A percentile compares a stretch with the other conserved stretches of the same genome.
These are phyloP conservation scores for Malassezia brasiliensis DNA, from an alignment of 1,284 basidiomycete genomes.

Conservation along the genomic window DNA sequence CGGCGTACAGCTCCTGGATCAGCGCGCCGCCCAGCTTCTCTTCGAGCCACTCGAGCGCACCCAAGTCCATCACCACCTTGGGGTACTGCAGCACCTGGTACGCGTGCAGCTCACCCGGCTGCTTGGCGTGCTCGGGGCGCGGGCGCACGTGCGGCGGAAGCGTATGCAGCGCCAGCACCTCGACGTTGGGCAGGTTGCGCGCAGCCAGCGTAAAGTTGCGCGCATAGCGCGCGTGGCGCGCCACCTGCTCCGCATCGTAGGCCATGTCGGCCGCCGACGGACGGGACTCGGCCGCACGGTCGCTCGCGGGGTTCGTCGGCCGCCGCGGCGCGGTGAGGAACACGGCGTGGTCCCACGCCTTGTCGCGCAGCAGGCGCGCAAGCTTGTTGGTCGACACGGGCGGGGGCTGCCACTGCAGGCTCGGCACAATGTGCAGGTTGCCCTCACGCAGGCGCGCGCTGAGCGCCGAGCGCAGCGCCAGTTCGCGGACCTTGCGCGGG, in stretches of 20 bases:
- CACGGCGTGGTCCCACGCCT: constrained; percentile 37
- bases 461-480: constrained; percentile 83
- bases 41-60: constrained; percentile 48
- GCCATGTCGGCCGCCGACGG: constrained; percentile 34
- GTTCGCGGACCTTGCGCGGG: constrained; percentile 75
- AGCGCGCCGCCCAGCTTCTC: constrained; percentile 44
- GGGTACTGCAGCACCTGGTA: constrained; percentile 41
- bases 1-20: constrained; percentile 26
- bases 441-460: constrained; percentile 69
- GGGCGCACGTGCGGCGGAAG: constrained; percentile 31
- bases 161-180: constrained; percentile 37
- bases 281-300: constrained; percentile 19
- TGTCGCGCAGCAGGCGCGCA: constrained; percentile 27
- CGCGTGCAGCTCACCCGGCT: constrained; percentile 45
- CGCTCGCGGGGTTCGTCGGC: constrained; percentile 17
- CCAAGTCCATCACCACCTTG: constrained; percentile 41
- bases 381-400: constrained; percentile 35
- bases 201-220: constrained; percentile 35
- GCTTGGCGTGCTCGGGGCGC: constrained; percentile 33
- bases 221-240: constrained; percentile 25
- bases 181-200: constrained; percentile 34
- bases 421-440: constrained; percentile 62
- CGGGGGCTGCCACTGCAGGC: constrained; percentile 50
- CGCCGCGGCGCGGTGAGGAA: constrained; percentile 43
- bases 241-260: constrained; percentile 31